Base-by-base conservation (phyloP, 345 rosid genomes). In the Noccaea caerulescens region DNA sequence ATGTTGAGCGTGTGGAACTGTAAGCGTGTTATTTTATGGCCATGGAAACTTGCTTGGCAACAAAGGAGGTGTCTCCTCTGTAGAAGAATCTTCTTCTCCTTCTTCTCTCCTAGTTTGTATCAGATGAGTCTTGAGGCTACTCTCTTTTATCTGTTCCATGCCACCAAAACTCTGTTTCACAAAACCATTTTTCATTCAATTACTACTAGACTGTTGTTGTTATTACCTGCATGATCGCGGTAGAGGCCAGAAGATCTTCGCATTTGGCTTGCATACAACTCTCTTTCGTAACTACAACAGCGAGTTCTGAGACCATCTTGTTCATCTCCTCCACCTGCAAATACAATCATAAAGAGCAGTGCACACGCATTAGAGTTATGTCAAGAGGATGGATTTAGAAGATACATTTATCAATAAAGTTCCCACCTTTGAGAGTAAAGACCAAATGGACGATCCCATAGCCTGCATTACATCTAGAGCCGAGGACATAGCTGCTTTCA, bases 401-500 rank as follows among this genome's bases (percentile, higher is more conserved):
- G 25, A 45, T 2, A 9, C 9, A 36, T 36, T 34, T n/a, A 14
- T 18, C 34, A 14, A 10, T 47, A 32, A 10, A 10, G n/a, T 59
- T 75, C 93, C 82, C 54, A 92, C 99, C 90, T 80, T 86, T 23
- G 92, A 82, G 53, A 80, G 85, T 68, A 85, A 82, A 65, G 88
- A 80, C 74, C 84, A 82, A 66, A 87, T 83, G 68, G 92, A 86
- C 36, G 87, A 83, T 86, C 92, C 97, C 83, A 89, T 87, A 46
- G 89, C 84, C 73, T 86, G 93, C 97, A 95, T 86, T 78, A 95
- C 90, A 66, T 88, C 96, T 36, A 92, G 90, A 54, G 97, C 98
- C 10, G 97, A 89, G 80, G 86, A 82, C 84, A 92, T 75, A 72
- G 94, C 96, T 69, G 77, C 78, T 80, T 88, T 86, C 82, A 95